Base-by-base conservation (phyloP, 1,284 basidiomycete genomes). In the Ganoderma lucidum region DNA sequence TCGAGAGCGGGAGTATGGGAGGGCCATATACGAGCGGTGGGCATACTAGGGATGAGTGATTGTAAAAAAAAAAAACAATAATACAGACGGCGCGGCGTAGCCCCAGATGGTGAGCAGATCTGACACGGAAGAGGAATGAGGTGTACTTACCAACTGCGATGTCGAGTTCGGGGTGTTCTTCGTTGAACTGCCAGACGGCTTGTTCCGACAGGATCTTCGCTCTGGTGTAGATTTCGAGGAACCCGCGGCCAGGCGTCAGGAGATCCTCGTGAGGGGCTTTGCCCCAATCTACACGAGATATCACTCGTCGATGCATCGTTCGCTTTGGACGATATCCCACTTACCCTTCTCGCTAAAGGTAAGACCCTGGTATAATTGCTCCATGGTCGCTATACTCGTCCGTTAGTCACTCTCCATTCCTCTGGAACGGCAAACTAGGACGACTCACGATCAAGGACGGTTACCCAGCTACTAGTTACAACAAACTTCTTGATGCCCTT, bases 31-130 rank as follows among this genome's bases (percentile, higher is more conserved):
- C 37, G 14, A 64, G 56, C 3, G 63, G 63, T 19, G 51, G 63
- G 15, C 39, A 28, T 12, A 64, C 62, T 63, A 28, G 35, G 35
- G 35, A 19, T 81, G 39, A 8, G 39, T 39, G 30, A 10, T 23
- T 65, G 65, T 3, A 8, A 37, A 6, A 23, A 23, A 23, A 23
- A 23, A 23, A 23, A 23, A 23, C 23, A 23, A n/a, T 5, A 44
- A 2, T 17, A 44, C 4, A n/a, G 6, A n/a, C n/a, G 10, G n/a
- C 6, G 39, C 8, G 37, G 58, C 23, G 10, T 10, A 8, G 4
- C 35, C 8, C 35, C 23, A 23, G 1, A 8, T 3, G 48, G 51
- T 48, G 1, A 48, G n/a, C 6, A 10, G 39, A 5, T 37, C 6
- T 28, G 14, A 15, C 19, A 28, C 5, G 15, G 35, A 12, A n/a